Base-by-base conservation (phyloP, 495 filamentous ascomycete genomes). In the Tuber aestivum region DNA sequence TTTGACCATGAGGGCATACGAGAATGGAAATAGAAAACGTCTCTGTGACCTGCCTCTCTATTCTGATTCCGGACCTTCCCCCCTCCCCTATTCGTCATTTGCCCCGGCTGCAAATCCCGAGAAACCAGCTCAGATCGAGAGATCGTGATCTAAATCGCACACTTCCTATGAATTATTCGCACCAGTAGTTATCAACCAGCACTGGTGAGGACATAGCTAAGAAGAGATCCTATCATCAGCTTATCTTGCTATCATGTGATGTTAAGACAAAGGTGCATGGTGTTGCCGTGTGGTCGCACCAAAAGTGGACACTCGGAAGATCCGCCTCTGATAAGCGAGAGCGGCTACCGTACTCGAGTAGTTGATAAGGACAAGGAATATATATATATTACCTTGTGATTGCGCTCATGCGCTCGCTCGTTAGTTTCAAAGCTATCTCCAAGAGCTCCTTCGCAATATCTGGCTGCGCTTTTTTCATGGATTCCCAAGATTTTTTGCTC, bases 371-470 rank as follows among this genome's bases (percentile, higher is more conserved):
- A 79, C 74, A 40, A 79, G 68, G 72, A 78, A 79, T 78, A 85
- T 70, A 42, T 42, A 42, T 40, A 45, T 45, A 88, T 84, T 86
- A 91, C 84, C 88, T 89, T 21, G 94, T 97, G 83, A 99, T 94
- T 70, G 93, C 91, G 50, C 72, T 73, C 77, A 83, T 81, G 12
- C 82, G 75, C 73, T 83, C 82, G 37, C 76, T 83, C 41, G 82
- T 83, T 48, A 83, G 44, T 56, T 95, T 97, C 82, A 99, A 84
- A 70, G 89, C 90, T 38, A 97, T 89, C 78, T 91, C 91, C 83
- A 99, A 83, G 79, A 99, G 77, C 85, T 99, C 95, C 82, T 88
- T 88, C 70, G 93, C 94, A 61, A 96, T 89, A 40, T 94, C 92
- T 9, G 89, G 88, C 74, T 93, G 87, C 70, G 89, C 83, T 76